Base-by-base conservation (phyloP, 768 basidiomycete species). In the Kwoniella newhampshirensis region DNA sequence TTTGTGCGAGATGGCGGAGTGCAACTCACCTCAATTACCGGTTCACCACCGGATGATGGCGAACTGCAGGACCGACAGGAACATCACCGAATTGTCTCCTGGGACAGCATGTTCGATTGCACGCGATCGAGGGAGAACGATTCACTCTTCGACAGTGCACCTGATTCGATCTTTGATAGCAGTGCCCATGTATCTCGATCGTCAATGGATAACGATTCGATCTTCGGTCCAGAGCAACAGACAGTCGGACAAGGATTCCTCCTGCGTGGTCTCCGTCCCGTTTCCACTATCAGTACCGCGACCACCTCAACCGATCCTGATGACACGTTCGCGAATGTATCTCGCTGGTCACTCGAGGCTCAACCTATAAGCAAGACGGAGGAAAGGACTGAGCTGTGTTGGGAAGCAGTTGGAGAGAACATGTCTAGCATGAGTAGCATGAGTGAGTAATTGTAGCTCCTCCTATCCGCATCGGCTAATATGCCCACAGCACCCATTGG, bases 1-100 rank as follows among this genome's bases (percentile, higher is more conserved):
- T 76, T 74, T 60, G 59, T 68, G 37, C 65, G 70, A 4, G 68
- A 74, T 39, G 62, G 57, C 8, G 70, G 63, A 11, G 68, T 69
- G 0, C 65, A 69, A 43, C 37, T 73, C 2, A 64, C 68, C 28
- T 62, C 68, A 15, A 73, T 70, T 46, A 66, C 64, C 18, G 68
- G 60, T 3, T 70, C 71, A 1, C 68, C 68, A 15, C 57, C 70
- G 3, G 63, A 59, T 35, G 28, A 27, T 28, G n/a, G n/a, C n/a
- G n/a, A n/a, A 26, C 5, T 39, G 21, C 45, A 2, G 12, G 5
- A 15, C n/a, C 32, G 12, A 4, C 25, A 6, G 15, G 23, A 7
- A n/a, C 56, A 60, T 42, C 26, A n/a, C 15, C 39, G 48, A 21
- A 12, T 42, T 9, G 25, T 30, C 1, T 64, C 63, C 5, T 58